These are phyloP conservation scores for Polytrichum formosum DNA, from an alignment of 225 moss, liverwort and hornwort genomes.

Conservation along the genomic window DNA sequence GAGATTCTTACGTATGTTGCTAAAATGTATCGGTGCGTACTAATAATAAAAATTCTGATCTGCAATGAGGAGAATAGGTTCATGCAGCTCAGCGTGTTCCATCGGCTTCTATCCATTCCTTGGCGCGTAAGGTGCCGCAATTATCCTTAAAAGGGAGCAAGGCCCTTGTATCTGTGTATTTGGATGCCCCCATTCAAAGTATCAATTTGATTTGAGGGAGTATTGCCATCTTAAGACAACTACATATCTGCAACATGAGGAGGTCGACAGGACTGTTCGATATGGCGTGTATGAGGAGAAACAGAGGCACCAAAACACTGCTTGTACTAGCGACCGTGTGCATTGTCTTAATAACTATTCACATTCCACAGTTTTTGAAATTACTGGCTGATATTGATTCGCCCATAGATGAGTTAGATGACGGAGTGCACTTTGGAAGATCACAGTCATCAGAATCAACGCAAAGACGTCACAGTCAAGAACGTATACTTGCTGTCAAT, in stretches of 20 bases:
- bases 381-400: slow-evolving; percentile 40
- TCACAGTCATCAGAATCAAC: slow-evolving; percentile 14
- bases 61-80: slow-evolving; percentile 2
- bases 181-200: background rate
- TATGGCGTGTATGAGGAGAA: slow-evolving; percentile 31
- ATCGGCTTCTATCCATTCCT: slow-evolving; percentile 11
- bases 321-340: slow-evolving; percentile 20
- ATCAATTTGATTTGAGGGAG: slow-evolving; percentile 9
- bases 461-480: slow-evolving; percentile 30
- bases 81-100: slow-evolving; percentile 6
- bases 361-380: slow-evolving; percentile 37
- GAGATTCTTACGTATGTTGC: slow-evolving; percentile 3
- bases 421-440: slow-evolving; percentile 19
- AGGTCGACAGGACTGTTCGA: slow-evolving; percentile 31
- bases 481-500: slow-evolving; percentile 19
- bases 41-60: background rate
- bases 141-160: slow-evolving; percentile 11
- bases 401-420: slow-evolving; percentile 31
- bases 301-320: slow-evolving; percentile 22
- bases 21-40: background rate
- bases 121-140: slow-evolving; percentile 17
- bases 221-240: slow-evolving; percentile 8
- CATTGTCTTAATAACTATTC: slow-evolving; percentile 34
- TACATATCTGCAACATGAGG: slow-evolving; percentile 22
- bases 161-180: slow-evolving; percentile 8